These are phyloP conservation scores for Rhizopus sp. DNA, from an alignment of 371 early-diverging fungal species.

Conservation along the genomic window DNA sequence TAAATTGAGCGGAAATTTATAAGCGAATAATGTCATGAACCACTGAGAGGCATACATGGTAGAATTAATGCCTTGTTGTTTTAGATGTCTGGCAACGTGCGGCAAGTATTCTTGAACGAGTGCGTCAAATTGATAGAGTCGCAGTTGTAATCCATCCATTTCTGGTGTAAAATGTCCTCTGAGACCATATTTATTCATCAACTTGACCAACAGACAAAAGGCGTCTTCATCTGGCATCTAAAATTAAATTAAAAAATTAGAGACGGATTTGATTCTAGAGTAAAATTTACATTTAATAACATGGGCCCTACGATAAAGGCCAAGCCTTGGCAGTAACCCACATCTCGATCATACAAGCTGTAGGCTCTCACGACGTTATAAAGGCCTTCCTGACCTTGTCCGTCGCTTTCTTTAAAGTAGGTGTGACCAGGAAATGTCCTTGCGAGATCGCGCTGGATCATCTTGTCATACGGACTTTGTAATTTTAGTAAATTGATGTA, in stretches of 20 bases:
- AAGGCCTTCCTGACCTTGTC: conserved; percentile 85
- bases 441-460: conserved; percentile 82
- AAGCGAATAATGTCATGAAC: conserved; percentile 97
- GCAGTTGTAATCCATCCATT: conserved; percentile 86
- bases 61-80: conserved; percentile 75
- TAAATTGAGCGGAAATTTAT: conserved; percentile 87
- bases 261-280: neutral
- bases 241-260: neutral
- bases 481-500: conserved; percentile 68
- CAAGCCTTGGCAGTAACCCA: conserved; percentile 96
- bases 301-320: conserved; percentile 90
- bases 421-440: conserved; percentile 90
- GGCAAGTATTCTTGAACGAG: conserved; percentile 79
- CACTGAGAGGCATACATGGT: conserved; percentile 95
- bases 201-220: conserved; percentile 81
- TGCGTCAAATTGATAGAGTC: conserved; percentile 86
- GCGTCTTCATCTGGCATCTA: conserved; percentile 96
- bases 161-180: conserved; percentile 87
- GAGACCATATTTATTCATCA: conserved; percentile 87
- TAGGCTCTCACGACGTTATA: conserved; percentile 92
- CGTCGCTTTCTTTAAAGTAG: conserved; percentile 78
- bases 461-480: conserved; percentile 79
- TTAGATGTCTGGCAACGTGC: conserved; percentile 71
- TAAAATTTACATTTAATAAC: conserved; percentile 74
- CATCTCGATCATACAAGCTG: conserved; percentile 83